Percentiles rank a stretch among this genome's conserved stretches.
Evolutionary conservation across 23 red algal genomes (phyloP).

Genomic region (Chondrus crispus): DNA sequence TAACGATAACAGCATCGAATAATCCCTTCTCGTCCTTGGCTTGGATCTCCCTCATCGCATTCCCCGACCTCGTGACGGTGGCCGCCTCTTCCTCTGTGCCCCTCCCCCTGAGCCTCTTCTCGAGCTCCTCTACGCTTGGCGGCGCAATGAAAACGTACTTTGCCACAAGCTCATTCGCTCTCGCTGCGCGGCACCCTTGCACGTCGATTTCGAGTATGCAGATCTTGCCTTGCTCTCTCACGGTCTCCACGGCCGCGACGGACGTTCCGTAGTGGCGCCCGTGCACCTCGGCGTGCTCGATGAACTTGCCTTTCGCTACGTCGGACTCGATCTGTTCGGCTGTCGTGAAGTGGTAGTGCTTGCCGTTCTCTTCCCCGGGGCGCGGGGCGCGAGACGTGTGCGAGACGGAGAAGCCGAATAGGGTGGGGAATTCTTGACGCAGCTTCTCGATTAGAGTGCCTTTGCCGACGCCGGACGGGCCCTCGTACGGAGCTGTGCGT

Average conservation of each 20-base stretch:
- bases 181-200: conserved; percentile 90
- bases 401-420: conserved; percentile 87
- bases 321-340: conserved; percentile 62
- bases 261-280: conserved; percentile 91
- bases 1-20: conserved; percentile 87
- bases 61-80: conserved; percentile 47
- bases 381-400: conserved; percentile 96
- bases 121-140: conserved; percentile 77
- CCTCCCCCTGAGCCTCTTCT: conserved; percentile 75
- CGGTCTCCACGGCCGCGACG: conserved; percentile 68
- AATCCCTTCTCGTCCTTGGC: conserved; percentile 67
- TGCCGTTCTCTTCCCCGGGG: conserved; percentile 81
- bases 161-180: conserved; percentile 52
- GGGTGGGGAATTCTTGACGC: conserved; percentile 20
- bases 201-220: conserved; percentile 98
- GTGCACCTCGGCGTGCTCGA: conserved; percentile 93
- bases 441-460: conserved; percentile 87
- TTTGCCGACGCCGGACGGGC: conserved; percentile 98
- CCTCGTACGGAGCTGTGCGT: too few species aligned
- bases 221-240: conserved; percentile 55
- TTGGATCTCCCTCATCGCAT: conserved; percentile 81
- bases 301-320: conserved; percentile 73
- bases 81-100: conserved; percentile 82
- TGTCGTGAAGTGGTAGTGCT: conserved; percentile 88
- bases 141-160: conserved; percentile 90